Conservation (phyloP, 257 asterid genomes). For the Jaltomata sinuosa region DNA sequence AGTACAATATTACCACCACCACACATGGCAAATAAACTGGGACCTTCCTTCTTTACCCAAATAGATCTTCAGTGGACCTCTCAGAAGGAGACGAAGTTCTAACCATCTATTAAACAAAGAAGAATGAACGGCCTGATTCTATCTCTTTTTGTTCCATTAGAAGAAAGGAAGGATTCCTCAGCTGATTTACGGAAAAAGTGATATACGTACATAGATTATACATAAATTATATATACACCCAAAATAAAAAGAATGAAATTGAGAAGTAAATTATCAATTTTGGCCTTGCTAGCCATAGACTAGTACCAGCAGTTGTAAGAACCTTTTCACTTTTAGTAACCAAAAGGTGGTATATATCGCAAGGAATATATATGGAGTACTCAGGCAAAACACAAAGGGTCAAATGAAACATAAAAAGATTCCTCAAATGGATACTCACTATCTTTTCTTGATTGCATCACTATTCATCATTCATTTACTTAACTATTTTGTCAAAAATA, state of each 20-base stretch:
- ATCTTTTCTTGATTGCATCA: neutral
- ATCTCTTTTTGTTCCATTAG: no score
- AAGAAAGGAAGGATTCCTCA: no score
- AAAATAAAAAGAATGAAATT: neutral
- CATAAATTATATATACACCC: neutral
- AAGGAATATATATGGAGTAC: neutral
- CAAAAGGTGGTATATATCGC: neutral
- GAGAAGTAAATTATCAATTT: neutral
- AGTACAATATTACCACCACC: neutral
- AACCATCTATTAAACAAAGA: no score
- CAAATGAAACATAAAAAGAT: neutral
- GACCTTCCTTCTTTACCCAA: no score
- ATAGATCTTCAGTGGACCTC: no score
- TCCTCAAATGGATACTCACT: neutral
- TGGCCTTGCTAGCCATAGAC: no score
- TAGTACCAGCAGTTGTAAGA: no score
- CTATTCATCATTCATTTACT: neutral
- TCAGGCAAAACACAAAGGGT: neutral
- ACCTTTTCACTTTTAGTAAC: neutral
- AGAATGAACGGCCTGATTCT: no score
- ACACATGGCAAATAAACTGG: neutral
- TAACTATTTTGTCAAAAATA: neutral
- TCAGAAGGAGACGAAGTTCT: no score
- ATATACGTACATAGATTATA: no score
- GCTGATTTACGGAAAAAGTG: neutral